Conservation (phyloP, 768 basidiomycete species). For the Termitomyces sp. region DNA sequence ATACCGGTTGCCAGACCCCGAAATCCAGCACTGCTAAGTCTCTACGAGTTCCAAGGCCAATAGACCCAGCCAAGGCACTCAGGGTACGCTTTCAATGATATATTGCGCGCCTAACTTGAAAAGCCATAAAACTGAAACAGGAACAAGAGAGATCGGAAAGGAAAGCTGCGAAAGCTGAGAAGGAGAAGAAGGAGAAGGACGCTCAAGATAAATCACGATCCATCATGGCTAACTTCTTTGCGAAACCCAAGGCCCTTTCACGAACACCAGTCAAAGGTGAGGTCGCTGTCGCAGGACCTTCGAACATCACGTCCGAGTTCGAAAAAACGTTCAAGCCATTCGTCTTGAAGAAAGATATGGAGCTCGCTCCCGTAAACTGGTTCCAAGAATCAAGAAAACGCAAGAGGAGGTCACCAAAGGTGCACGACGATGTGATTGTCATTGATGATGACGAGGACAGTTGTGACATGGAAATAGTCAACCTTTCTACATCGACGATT, state of each 20-base stretch:
- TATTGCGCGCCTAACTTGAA: background rate
- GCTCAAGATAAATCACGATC: conserved; percentile 71
- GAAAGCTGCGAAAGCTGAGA: conserved; percentile 66
- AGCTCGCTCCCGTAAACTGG: conserved; percentile 71
- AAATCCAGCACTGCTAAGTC: conserved; percentile 18
- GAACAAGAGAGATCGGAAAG: conserved; percentile 68
- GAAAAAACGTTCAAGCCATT: conserved; percentile 78
- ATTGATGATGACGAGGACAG: conserved; percentile 37
- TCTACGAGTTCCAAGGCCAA: conserved; percentile 45
- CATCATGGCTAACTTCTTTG: conserved; percentile 77
- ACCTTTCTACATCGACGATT: conserved; percentile 16
- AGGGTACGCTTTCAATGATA: conserved; percentile 38
- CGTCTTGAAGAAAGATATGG: conserved; percentile 68
- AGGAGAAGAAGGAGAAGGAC: conserved; percentile 69
- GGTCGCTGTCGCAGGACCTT: conserved; percentile 33
- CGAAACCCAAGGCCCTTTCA: conserved; percentile 48
- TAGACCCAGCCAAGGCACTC: conserved; percentile 55
- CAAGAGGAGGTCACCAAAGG: conserved; percentile 18
- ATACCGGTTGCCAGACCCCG: background rate
- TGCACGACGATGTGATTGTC: conserved; percentile 50
- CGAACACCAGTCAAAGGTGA: conserved; percentile 21
- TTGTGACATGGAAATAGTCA: conserved; percentile 24
- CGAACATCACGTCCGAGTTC: conserved; percentile 56
- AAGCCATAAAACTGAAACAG: conserved; percentile 33
- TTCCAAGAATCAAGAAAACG: conserved; percentile 41